Evolutionary conservation across 202 grass and related monocot genomes (phyloP).

Genomic region (Carex arenaria): DNA sequence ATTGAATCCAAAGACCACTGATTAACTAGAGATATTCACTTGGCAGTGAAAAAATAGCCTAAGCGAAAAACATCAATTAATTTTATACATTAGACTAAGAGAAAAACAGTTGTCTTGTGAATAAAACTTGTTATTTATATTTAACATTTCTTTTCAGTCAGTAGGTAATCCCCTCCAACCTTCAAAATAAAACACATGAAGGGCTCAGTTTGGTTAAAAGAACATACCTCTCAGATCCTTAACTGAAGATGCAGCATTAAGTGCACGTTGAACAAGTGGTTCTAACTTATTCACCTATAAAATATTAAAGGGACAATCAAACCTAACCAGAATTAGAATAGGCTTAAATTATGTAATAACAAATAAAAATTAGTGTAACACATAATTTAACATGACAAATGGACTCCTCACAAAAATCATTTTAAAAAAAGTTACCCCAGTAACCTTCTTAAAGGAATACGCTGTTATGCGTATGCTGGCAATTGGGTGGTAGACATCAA

Average conservation of each 20-base stretch:
- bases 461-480: background rate
- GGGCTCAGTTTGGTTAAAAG: background rate
- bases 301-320: slow-evolving; percentile 3
- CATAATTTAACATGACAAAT: background rate
- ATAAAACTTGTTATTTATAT: background rate
- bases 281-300: slow-evolving; percentile 67
- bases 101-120: background rate
- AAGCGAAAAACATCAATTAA: background rate
- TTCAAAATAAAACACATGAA: slow-evolving; percentile 1
- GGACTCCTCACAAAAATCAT: background rate
- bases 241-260: slow-evolving; percentile 42
- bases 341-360: background rate
- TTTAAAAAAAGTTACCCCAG: background rate
- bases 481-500: background rate
- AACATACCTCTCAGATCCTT: slow-evolving; percentile 79
- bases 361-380: background rate
- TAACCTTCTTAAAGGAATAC: background rate
- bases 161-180: background rate
- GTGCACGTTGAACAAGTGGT: slow-evolving; percentile 53
- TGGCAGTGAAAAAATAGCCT: background rate
- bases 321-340: background rate
- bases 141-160: background rate
- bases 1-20: background rate
- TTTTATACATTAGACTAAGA: background rate
- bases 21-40: slow-evolving; percentile 1